These are phyloP conservation scores for Austroboletus festivus DNA, from an alignment of 768 basidiomycete species.

Conservation along the genomic window DNA sequence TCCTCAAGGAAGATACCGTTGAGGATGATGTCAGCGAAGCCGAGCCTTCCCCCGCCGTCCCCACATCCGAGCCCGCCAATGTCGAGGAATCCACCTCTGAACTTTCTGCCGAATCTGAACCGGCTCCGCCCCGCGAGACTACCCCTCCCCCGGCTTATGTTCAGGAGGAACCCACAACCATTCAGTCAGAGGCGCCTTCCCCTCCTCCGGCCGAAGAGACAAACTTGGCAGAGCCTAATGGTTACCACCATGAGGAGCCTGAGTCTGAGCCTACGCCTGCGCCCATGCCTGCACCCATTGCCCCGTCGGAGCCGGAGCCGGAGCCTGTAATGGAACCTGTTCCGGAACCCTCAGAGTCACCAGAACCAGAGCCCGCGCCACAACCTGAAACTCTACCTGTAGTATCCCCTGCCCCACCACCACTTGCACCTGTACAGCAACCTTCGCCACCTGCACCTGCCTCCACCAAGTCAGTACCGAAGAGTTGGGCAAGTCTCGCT, in stretches of 20 bases:
- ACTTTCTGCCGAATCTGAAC: constrained; percentile 27
- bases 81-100: constrained; percentile 34
- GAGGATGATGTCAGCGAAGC: constrained; percentile 69
- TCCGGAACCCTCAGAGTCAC: constrained; percentile 20
- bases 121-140: constrained; percentile 32
- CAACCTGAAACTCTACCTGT: constrained; percentile 9
- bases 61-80: constrained; percentile 35
- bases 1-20: constrained; percentile 92
- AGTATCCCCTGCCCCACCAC: constrained; percentile 28
- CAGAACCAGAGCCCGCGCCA: constrained; percentile 25
- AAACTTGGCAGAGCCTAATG: constrained; percentile 41
- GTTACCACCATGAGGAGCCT: constrained; percentile 34
- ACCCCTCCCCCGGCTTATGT: constrained; percentile 28
- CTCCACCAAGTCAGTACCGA: constrained; percentile 50
- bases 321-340: constrained; percentile 28
- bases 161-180: constrained; percentile 41
- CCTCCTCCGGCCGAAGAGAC: constrained; percentile 39
- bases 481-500: constrained; percentile 91
- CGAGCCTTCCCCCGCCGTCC: constrained; percentile 33
- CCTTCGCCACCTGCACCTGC: constrained; percentile 33
- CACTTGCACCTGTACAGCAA: constrained; percentile 27
- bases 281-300: constrained; percentile 26
- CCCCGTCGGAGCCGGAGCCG: constrained; percentile 22
- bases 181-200: constrained; percentile 30
- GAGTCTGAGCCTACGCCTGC: constrained; percentile 30